These are phyloP conservation scores for Tremellales sp. DNA, from an alignment of 1,284 basidiomycete species.

Conservation along the genomic window DNA sequence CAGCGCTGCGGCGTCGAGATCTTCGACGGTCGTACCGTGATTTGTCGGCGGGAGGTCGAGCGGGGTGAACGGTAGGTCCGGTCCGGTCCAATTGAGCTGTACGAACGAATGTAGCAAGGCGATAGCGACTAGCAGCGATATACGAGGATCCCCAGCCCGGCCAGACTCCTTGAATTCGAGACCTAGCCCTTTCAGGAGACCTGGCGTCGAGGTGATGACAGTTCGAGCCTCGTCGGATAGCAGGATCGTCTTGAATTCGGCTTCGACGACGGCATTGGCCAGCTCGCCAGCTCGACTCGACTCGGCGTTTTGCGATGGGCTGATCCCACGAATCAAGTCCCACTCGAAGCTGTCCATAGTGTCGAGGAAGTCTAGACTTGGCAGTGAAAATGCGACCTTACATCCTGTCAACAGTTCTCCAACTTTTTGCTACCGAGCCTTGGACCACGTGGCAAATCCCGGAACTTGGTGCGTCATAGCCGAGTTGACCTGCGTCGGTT, in stretches of 20 bases:
- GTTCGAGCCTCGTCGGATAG: constrained; percentile 24
- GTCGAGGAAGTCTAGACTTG: no score
- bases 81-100: constrained; percentile 96
- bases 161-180: background rate
- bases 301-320: background rate
- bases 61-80: constrained; percentile 63
- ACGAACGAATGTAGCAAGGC: constrained; percentile 84
- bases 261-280: constrained; percentile 29
- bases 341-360: constrained; percentile 27
- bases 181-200: constrained; percentile 23
- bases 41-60: constrained; percentile 46
- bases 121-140: constrained; percentile 64
- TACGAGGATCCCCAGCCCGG: constrained; percentile 1
- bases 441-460: no score
- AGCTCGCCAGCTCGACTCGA: constrained; percentile 18
- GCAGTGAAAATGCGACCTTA: no score
- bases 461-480: no score
- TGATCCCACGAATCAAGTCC: constrained; percentile 18
- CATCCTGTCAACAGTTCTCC: no score
- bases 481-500: no score
- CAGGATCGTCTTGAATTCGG: constrained; percentile 43
- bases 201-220: constrained; percentile 25
- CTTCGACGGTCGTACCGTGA: constrained; percentile 36
- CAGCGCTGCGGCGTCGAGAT: constrained; percentile 63
- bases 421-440: no score